These are phyloP conservation scores for Cyamopsis tetragonoloba DNA, from an alignment of 306 rosid genomes.

Conservation along the genomic window DNA sequence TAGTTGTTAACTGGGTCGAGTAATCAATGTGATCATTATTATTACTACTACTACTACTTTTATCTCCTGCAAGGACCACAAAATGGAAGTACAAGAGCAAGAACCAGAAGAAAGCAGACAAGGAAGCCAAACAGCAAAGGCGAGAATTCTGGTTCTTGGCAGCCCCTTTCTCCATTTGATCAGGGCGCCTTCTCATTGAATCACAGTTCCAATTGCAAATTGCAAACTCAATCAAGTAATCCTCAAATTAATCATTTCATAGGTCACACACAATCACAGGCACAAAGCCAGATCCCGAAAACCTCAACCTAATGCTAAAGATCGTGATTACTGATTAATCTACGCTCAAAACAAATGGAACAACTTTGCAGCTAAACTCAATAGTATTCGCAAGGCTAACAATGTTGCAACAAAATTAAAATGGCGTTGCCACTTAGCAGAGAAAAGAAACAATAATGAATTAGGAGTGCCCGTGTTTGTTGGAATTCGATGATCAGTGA, in stretches of 20 bases:
- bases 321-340: background rate
- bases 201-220: conserved; percentile 18
- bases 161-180: conserved; percentile 71
- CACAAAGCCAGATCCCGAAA: background rate
- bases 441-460: background rate
- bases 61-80: conserved; percentile 43
- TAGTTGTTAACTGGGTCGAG: conserved; percentile 26
- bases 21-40: conserved; percentile 21
- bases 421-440: background rate
- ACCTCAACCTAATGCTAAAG: background rate
- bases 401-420: background rate
- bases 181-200: conserved; percentile 84
- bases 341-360: background rate
- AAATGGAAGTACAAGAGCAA: conserved; percentile 79
- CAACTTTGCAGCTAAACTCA: background rate
- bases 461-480: conserved; percentile 7
- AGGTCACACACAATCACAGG: background rate
- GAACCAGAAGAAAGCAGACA: conserved; percentile 76
- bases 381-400: background rate
- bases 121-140: conserved; percentile 53
- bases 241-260: conserved; percentile 26
- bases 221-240: conserved; percentile 8
- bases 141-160: conserved; percentile 63
- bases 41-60: background rate
- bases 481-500: conserved; percentile 18